Evolutionary conservation across 768 basidiomycete genomes (phyloP), one percentile per base, ranked within the genome.

Genomic region (Candolleomyces aberdarensis): DNA sequence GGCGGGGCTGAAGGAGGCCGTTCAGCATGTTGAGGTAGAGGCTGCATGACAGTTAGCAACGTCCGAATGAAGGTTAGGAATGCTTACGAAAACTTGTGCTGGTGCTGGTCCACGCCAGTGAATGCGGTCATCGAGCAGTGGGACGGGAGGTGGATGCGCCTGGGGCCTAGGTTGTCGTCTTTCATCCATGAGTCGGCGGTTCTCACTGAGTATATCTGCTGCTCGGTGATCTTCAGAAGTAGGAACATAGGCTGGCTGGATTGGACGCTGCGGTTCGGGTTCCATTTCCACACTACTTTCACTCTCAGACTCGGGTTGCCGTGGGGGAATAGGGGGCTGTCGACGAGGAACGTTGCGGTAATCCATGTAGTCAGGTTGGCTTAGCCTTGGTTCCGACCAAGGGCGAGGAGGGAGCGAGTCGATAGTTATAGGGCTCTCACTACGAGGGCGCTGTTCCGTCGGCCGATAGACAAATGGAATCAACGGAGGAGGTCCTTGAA

Each of bases 1-100:
- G 71, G 56, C 15, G 77, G 76, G 0, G 74, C 73, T 19, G 74
- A 72, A 5, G 68, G 67, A 8, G 46, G 46, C 10, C 46, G 46
- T n/a, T 8, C 46, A 47, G 14, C 3, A n/a, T 17, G 46, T 17
- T 1, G 2, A 22, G 46, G 46, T n/a, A 22, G 46, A 47, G 46
- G 46, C 46, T 47, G 15, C n/a, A n/a, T 22, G 8, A 36, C 36
- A 36, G 36, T 36, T 36, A 36, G 36, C 5, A 11, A 36, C 36
- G 11, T 36, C 36, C 36, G 11, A 36, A 36, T 11, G 8, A 36
- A 36, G 36, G 36, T 11, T 3, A 36, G 36, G 36, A 36, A 36
- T 2, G 11, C 36, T 36, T 11, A 36, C 36, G 36, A 36, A 36
- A 6, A 36, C 11, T 36, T 7, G 36, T 7, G 11, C 8, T 11